Base-by-base conservation (phyloP, 148 eudicot species). In the Talinum fruticosum region DNA sequence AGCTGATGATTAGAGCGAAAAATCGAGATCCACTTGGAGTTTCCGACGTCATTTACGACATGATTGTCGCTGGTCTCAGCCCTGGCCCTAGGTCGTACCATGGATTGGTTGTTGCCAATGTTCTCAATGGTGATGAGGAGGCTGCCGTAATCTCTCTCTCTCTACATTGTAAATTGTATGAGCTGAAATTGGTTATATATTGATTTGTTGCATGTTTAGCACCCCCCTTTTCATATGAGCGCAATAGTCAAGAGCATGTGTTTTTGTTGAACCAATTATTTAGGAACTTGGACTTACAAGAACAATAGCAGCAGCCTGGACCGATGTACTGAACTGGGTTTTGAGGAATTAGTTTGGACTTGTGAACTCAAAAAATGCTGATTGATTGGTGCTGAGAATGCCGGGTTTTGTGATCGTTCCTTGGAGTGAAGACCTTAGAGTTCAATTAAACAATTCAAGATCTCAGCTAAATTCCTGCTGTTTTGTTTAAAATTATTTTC, bases 21-120 rank as follows among this genome's bases (percentile, higher is more conserved):
- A 81, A 75, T 73, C 83, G 87, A 29, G 94, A 90, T 44, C 79
- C 81, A 7, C 41, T 68, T 23, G 95, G 97, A 16, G 98, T 92
- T 66, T 86, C 93, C 0, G 92, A 92, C 16, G 93, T 94, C 24
- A 84, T 94, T 33, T 92, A 90, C 71, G 98, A 94, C 71, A 94
- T 94, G 98, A 89, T 89, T 76, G 93, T 96, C 33, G 97, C 97
- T 4, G 98, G 98, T 26, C 74, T 94, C 10, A 84, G 33, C 23
- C 97, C 97, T 35, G 98, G 95, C 1, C 98, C 95, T 14, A 80
- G 98, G 77, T 90, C 98, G 59, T 94, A 92, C 72, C 98, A 94
- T 72, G 98, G 93, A 0, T 81, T 94, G 75, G 83, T 90, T 66
- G 92, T 89, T 66, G 84, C 98, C 38, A 83, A 86, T 81, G 91